Evolutionary conservation across 2,329 filamentous ascomycete species (phyloP), one percentile per base, ranked within the genome.

Genomic region (Calycina herbarum): DNA sequence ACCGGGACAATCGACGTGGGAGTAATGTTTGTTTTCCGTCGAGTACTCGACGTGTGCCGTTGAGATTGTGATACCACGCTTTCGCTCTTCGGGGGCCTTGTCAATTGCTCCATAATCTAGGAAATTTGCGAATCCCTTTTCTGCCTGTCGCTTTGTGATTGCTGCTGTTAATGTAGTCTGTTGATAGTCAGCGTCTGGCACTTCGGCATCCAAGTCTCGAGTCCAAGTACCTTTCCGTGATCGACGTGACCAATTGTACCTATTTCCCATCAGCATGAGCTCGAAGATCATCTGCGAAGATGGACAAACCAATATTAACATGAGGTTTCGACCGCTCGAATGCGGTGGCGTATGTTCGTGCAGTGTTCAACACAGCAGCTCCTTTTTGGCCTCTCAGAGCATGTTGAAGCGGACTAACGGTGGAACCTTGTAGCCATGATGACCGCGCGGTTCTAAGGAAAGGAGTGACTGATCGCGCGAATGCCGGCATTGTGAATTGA

Each of bases 1-100:
- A 82, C 95, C 95, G 66, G 95, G 95, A 82, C 95, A 99, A 87
- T 99, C 95, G 84, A 99, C 95, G 87, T 99, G 95, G 76, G 95
- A 95, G 83, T 99, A 99, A 85, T 99, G 95, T 77, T 95, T 90
- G 78, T 85, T 85, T 0, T 97, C 92, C 79, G 95, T 99, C 74
- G 92, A 83, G 85, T 98, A 99, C 85, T 99, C 95, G 83, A 99
- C 96, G 83, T 99, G 95, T 73, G 95, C 93, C 64, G 95, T 96
- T 67, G 95, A 94, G 79, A 99, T 99, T 79, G 95, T 99, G 82
- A 99, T 99, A 89, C 95, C 95, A 87, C 95, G 94, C 87, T 98
- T 98, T 78, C 95, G 91, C 87, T 99, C 95, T 83, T 99, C 95
- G 72, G 95, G 95, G 64, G 95, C 95, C 85, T 98, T 99, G 85